A percentile compares a stretch with the other conserved stretches of the same genome.
phyloP scores from a whole-genome alignment of 768 basidiomycete species.

The Naganishia kalamii region DNA sequence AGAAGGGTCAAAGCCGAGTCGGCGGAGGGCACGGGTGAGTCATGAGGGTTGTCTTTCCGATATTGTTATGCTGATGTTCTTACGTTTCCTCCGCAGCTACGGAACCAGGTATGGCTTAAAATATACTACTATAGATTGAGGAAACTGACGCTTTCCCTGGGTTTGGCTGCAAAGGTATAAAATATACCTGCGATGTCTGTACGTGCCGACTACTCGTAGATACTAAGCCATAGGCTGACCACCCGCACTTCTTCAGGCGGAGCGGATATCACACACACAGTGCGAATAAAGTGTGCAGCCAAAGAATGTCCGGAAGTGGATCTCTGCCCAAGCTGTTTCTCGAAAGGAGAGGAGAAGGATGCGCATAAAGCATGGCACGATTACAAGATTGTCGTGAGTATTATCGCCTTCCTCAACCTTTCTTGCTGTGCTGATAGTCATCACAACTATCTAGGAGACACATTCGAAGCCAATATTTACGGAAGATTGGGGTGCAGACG shows the following conservation, averaged over 20 bases:
- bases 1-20: conserved; percentile 35
- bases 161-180: conserved; percentile 32
- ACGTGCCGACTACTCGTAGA: conserved; percentile 10
- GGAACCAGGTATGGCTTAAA: conserved; percentile 30
- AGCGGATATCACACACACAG: conserved; percentile 88
- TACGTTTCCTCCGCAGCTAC: conserved; percentile 25
- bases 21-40: conserved; percentile 35
- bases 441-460: conserved; percentile 67
- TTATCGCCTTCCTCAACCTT: background rate
- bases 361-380: conserved; percentile 77
- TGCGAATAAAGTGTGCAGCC: conserved; percentile 89
- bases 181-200: conserved; percentile 46
- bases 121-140: background rate
- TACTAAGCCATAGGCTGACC: background rate
- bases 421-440: background rate
- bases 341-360: conserved; percentile 78
- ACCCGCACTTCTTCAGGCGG: conserved; percentile 47
- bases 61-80: background rate
- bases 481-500: conserved; percentile 95
- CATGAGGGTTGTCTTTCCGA: background rate
- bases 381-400: conserved; percentile 80
- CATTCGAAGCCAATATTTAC: conserved; percentile 94
- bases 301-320: conserved; percentile 68
- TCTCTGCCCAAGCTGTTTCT: conserved; percentile 87
- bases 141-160: background rate